Base-by-base conservation (phyloP, 164 flowering plant genomes). In the Umbellularia californica region DNA sequence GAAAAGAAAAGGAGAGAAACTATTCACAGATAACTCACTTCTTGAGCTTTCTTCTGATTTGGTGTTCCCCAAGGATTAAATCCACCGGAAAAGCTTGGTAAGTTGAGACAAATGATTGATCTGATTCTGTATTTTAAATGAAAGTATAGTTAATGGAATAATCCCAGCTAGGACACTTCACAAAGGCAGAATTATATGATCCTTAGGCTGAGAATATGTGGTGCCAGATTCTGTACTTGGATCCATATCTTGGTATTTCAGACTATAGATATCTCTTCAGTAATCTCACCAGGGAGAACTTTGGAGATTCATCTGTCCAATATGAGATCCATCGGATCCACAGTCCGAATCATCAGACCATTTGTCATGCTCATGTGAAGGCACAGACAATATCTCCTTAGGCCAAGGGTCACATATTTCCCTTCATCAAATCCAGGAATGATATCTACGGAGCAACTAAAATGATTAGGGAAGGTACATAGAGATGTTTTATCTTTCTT, bases 71-170 rank as follows among this genome's bases (percentile, higher is more conserved):
- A 92, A 13, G 97, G 97, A 80, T 92, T 88, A 19, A 94, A 84
- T 72, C 98, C 98, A 77, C 98, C 98, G 52, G 96, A 94, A 82
- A 94, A 94, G 81, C 97, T 94, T 14, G 97, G 96, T 81, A 92
- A 81, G 81, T 94, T 94, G 50, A 94, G 90, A 83, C 97, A 92
- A 23, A 92, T 80, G 52, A 94, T 90, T 4, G 98, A 94, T 80
- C 97, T 82, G 80, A 94, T 91, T 76, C 98, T 94, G 94, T 50
- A 88, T 15, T 67, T 41, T 41, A 47, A 24, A 62, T 24, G 50
- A 25, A 50, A 22, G 33, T 3, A 74, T 47, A 10, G 47, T 76
- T 66, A 69, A 50, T 50, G 65, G 33, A 22, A 67, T 73, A 5
- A 67, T 15, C 62, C 25, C 27, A 28, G 24, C 24, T 10, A 33